Base-by-base conservation (phyloP, 2,329 filamentous ascomycete species). In the Colletotrichum scovillei region DNA sequence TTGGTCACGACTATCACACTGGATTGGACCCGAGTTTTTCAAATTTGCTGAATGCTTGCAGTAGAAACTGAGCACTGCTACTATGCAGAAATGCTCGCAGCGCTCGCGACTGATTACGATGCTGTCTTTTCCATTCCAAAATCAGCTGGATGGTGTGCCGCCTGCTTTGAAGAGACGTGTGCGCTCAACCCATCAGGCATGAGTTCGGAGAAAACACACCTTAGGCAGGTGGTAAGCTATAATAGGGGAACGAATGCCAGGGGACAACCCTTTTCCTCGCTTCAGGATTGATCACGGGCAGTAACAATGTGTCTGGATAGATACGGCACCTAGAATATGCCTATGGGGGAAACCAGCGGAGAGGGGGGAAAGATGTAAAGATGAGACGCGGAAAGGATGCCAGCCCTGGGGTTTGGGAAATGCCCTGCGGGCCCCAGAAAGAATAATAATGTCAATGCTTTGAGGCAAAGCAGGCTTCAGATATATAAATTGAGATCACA, bases 401-500 rank as follows among this genome's bases (percentile, higher is more conserved):
- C 28, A 28, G 46, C n/a, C 35, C 35, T 66, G 52, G 66, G 55
- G 42, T 49, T 49, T 22, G 7, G 38, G 26, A 26, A 73, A 19
- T 60, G 53, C 67, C 60, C 49, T 35, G 60, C 69, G 38, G 49
- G 28, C 30, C 42, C 24, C 58, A 52, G 46, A 53, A 49, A 22
- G 28, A 46, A 22, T 24, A 35, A 30, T 46, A 38, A 24, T 26
- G 16, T 60, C 70, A 64, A 67, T 69, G 66, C 66, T 67, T 63
- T 49, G 42, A 49, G 52, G 67, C 53, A 73, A 35, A 64, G 24
- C 35, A 75, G 84, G 89, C 89, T 90, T 91, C 89, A 91, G 90
- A 91, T 89, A 81, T 59, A 52, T 81, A 83, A 84, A 82, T 85
- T 91, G 87, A 90, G 87, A 91, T 91, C 90, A 91, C 87, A 84